Base-by-base conservation (phyloP, 495 filamentous ascomycete species). In the Xylaria longipes region DNA sequence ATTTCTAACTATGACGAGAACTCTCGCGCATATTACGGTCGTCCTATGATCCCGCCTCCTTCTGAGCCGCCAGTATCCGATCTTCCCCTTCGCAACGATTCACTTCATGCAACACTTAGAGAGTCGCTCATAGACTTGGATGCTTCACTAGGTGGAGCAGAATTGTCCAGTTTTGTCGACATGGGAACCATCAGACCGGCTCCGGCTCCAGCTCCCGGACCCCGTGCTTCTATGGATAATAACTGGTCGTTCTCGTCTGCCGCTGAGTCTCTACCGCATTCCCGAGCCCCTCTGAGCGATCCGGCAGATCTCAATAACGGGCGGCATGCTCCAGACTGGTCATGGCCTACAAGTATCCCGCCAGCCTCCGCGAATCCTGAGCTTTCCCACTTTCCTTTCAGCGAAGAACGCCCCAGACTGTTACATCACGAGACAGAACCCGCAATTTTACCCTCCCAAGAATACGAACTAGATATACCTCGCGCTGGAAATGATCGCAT, bases 51-150 rank as follows among this genome's bases (percentile, higher is more conserved):
- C 2, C 80, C 80, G 12, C 80, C 78, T 12, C 50, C 67, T 20
- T 22, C 73, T 29, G 75, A 77, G 22, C 73, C 68, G 27, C 72
- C 75, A 11, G 63, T 71, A 48, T 89, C 87, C 1, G 88, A 90
- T 72, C 84, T 89, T 5, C 87, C 87, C 0, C 70, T 90, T 7
- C 81, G 87, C 11, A 81, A 89, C 60, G 81, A 87, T 70, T 85
- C 85, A 22, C 79, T 83, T 11, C 83, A 87, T 58, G 81, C 81
- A 14, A 82, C 84, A 5, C 82, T 87, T 17, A 80, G 82, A 15
- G 87, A 89, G 62, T 87, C 86, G 1, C 80, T 88, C 35, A 89
- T 89, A 52, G 90, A 91, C 69, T 82, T 89, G 15, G 89, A 89
- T 58, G 83, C 79, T 3, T 85, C 82, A 29, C 74, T 84, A n/a